Percentiles rank a stretch among this genome's conserved stretches.
phyloP scores from a whole-genome alignment of 1,139 yeast genomes.

The Magnusiomyces suaveolens region DNA sequence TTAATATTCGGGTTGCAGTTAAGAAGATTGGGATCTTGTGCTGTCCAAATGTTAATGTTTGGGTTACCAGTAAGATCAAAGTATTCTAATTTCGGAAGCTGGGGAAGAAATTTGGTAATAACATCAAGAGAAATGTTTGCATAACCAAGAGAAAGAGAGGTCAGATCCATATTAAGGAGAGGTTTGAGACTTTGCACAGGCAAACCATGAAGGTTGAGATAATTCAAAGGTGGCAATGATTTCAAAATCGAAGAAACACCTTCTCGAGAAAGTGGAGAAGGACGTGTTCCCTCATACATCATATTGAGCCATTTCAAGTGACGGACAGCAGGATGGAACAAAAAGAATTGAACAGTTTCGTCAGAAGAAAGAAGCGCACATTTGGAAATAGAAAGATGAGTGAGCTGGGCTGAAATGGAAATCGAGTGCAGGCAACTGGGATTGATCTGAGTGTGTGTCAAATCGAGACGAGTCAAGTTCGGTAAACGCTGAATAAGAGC shows the following conservation, averaged over 20 bases:
- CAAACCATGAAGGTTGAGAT: slow-evolving; percentile 66
- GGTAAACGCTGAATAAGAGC: slow-evolving; percentile 50
- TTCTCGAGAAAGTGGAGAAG: slow-evolving; percentile 45
- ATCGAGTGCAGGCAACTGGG: slow-evolving; percentile 44
- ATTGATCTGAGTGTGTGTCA: slow-evolving; percentile 71
- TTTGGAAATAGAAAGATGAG: slow-evolving; percentile 71
- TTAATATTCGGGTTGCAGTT: slow-evolving; percentile 31
- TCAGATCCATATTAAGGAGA: slow-evolving; percentile 45
- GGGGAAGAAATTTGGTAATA: slow-evolving; percentile 41
- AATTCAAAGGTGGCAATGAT: slow-evolving; percentile 40
- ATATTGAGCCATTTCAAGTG: slow-evolving; percentile 64
- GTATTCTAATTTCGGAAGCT: slow-evolving; percentile 31
- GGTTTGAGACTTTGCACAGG: slow-evolving; percentile 51
- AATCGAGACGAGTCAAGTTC: slow-evolving; percentile 58
- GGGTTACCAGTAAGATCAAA: slow-evolving; percentile 46
- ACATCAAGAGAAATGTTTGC: slow-evolving; percentile 44
- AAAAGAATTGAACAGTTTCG: slow-evolving; percentile 61
- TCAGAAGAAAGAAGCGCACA: slow-evolving; percentile 70
- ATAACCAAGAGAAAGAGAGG: slow-evolving; percentile 55
- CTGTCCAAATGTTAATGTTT: slow-evolving; percentile 41
- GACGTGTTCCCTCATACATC: slow-evolving; percentile 59
- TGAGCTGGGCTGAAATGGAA: slow-evolving; percentile 48
- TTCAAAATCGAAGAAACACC: slow-evolving; percentile 36
- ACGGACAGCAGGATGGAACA: slow-evolving; percentile 60
- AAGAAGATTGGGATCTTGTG: slow-evolving; percentile 43